Evolutionary conservation across 2,329 filamentous ascomycete species (phyloP), one percentile per base, ranked within the genome.

Genomic region (Fusarium sororula): DNA sequence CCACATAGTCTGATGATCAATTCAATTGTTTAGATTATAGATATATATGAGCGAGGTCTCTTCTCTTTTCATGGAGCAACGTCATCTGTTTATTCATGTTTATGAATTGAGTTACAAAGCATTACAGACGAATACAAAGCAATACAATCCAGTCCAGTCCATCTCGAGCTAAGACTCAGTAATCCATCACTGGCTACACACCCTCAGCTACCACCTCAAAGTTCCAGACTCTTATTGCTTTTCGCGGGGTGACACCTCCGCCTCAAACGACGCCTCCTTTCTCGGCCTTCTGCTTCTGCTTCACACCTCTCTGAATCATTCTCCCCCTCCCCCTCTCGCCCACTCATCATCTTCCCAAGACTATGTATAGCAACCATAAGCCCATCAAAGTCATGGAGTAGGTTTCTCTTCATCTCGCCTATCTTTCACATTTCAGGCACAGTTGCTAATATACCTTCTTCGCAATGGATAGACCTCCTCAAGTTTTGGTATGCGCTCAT

Each of bases 361-460:
- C 51, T 41, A 82, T 82, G 80, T 83, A 81, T 72, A 78, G 77
- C 45, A 82, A 81, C 75, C 81, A 82, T 62, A 82, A 83, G 66
- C 79, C 81, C 73, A 82, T 83, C 68, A 80, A 76, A 77, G 77
- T 78, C 74, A 80, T 84, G 80, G 81, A 83, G 82, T 84, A 75
- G 80, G 82, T 64, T 48, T 37, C 39, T 51, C 64, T 35, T 51
- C 22, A 55, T 44, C 42, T 57, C 54, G 47, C 62, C 24, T 39
- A 62, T 53, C 68, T 63, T 53, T 68, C 53, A 47, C 24, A 63
- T 64, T 54, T 56, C 45, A 60, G 13, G 37, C 42, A 54, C 54
- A 48, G 48, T 45, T 50, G 38, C 74, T 74, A 32, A 78, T 60
- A 53, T 18, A 15, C 38, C 63, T 71, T 64, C 57, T 42, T 68